phyloP scores from a whole-genome alignment of 2,329 filamentous ascomycete genomes.

The Talaromyces piceae region DNA sequence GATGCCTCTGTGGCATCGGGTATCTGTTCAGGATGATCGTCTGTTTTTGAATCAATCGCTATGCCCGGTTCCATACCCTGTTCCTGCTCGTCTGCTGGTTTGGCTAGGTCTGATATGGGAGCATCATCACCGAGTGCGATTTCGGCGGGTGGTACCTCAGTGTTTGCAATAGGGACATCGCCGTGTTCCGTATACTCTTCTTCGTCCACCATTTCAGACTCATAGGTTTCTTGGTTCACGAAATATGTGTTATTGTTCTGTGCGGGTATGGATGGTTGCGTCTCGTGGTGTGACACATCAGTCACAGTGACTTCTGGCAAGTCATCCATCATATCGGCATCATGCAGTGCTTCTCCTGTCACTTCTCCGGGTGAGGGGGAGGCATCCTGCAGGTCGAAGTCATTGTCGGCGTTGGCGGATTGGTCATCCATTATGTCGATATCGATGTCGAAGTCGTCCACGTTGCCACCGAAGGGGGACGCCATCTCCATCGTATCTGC shows the following conservation, averaged over 20 bases:
- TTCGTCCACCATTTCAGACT: constrained; percentile 35
- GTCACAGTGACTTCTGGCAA: constrained; percentile 32
- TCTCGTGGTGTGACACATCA: constrained; percentile 26
- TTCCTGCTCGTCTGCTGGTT: background rate
- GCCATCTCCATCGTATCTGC: constrained; percentile 39
- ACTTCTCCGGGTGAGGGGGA: constrained; percentile 27
- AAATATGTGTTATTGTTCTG: constrained; percentile 24
- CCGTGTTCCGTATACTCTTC: constrained; percentile 32
- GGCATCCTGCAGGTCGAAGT: constrained; percentile 36
- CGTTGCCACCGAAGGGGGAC: constrained; percentile 32
- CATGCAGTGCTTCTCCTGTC: constrained; percentile 22
- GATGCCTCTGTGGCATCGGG: background rate
- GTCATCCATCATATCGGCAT: constrained; percentile 44
- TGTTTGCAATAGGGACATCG: constrained; percentile 22
- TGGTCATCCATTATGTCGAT: constrained; percentile 52
- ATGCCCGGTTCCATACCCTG: background rate
- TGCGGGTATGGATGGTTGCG: constrained; percentile 19
- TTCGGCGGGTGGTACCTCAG: background rate
- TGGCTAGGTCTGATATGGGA: background rate
- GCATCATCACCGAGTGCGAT: background rate
- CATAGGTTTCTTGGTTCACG: constrained; percentile 23
- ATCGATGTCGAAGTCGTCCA: constrained; percentile 53
- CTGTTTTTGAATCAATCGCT: background rate
- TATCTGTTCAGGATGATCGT: background rate
- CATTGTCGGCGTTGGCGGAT: constrained; percentile 49